phyloP scores from a whole-genome alignment of 2,329 filamentous ascomycete species.

The Cladophialophora carrionii region DNA sequence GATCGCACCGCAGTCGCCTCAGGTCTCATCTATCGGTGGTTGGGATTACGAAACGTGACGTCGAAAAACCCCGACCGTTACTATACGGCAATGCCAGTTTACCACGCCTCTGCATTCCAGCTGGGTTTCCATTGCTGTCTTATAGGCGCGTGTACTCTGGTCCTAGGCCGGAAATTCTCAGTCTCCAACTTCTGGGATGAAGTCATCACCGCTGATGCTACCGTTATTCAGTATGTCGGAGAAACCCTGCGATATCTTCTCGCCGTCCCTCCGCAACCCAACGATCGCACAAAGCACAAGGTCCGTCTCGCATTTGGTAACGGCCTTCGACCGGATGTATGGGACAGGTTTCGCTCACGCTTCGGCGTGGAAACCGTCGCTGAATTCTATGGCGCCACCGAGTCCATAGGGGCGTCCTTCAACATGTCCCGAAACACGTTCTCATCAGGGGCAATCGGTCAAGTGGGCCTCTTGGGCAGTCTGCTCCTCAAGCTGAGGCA shows the following conservation, averaged over 20 bases:
- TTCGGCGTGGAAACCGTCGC: slow-evolving; percentile 74
- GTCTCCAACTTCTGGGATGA: slow-evolving; percentile 73
- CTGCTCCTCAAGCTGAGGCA: slow-evolving; percentile 57
- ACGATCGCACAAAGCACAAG: slow-evolving; percentile 69
- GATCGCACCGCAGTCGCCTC: slow-evolving; percentile 47
- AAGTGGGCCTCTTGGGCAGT: slow-evolving; percentile 66
- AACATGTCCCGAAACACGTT: slow-evolving; percentile 75
- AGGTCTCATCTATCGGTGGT: slow-evolving; percentile 58
- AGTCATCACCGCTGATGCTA: slow-evolving; percentile 67
- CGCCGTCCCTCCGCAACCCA: slow-evolving; percentile 65
- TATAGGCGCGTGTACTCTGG: slow-evolving; percentile 65
- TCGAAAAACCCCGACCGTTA: slow-evolving; percentile 64
- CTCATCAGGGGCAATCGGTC: slow-evolving; percentile 75
- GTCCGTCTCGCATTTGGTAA: slow-evolving; percentile 82
- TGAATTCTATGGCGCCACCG: slow-evolving; percentile 81
- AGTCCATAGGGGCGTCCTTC: slow-evolving; percentile 70
- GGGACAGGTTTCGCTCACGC: slow-evolving; percentile 79
- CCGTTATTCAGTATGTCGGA: slow-evolving; percentile 75
- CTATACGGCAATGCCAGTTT: slow-evolving; percentile 86
- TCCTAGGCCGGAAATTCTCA: slow-evolving; percentile 75
- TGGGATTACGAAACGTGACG: slow-evolving; percentile 51
- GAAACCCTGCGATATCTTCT: slow-evolving; percentile 76
- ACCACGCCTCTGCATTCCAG: slow-evolving; percentile 77
- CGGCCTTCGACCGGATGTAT: slow-evolving; percentile 81
- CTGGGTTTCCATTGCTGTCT: slow-evolving; percentile 69